These are phyloP conservation scores for Zizania latifolia DNA, from an alignment of 176 grass and related monocot genomes.

Conservation along the genomic window DNA sequence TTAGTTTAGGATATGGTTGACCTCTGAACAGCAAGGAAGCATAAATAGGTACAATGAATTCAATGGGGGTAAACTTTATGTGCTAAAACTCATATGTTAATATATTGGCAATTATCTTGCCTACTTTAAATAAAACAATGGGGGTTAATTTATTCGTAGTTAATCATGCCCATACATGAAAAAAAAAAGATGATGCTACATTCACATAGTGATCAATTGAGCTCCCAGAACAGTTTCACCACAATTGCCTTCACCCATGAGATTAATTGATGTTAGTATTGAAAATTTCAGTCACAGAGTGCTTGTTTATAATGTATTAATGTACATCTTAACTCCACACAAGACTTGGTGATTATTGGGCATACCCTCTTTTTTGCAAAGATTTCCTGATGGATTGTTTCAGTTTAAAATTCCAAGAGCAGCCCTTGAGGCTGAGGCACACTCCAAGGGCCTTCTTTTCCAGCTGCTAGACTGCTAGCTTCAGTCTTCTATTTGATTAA, in stretches of 20 bases:
- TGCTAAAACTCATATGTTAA: not conserved
- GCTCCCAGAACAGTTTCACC: not conserved
- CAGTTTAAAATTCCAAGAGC: not conserved
- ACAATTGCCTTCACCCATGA: not conserved
- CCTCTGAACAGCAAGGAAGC: not conserved
- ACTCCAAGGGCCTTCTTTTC: constrained; percentile 25
- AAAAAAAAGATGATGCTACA: not conserved
- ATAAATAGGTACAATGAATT: constrained; percentile 7
- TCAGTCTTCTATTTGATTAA: constrained; percentile 25
- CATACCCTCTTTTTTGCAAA: not conserved
- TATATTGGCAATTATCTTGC: not conserved
- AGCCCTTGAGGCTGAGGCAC: constrained; percentile 13
- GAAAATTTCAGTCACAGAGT: not conserved
- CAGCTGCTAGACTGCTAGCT: not conserved
- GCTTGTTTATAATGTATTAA: too few relatives aligned
- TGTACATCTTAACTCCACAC: too few relatives aligned
- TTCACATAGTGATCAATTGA: not conserved
- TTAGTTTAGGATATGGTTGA: constrained; percentile 18
- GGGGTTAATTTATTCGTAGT: not conserved
- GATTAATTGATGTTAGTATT: not conserved
- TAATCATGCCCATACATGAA: not conserved
- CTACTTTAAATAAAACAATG: not conserved
- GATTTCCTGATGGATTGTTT: not conserved
- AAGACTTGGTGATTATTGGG: not conserved
- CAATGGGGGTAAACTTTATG: not conserved